Percentiles rank a stretch among this genome's conserved stretches.
Conservation (phyloP, 495 filamentous ascomycete genomes). For the Penicilliopsis zonata region DNA sequence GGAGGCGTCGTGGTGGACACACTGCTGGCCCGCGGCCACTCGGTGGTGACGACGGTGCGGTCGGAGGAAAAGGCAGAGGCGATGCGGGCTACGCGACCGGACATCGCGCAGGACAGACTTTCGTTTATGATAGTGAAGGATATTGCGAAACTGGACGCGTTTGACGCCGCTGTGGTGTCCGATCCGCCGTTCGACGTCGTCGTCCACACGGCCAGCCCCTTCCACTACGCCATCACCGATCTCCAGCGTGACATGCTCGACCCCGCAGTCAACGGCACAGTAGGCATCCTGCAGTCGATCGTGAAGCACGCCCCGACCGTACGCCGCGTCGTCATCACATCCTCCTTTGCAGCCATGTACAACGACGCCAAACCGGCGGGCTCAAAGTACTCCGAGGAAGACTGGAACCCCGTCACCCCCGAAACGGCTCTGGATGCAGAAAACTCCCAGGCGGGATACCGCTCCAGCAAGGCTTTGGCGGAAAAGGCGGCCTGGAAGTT, state of each 20-base stretch:
- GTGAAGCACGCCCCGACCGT: constrained; percentile 64
- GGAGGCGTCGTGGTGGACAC: constrained; percentile 71
- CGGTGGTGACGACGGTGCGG: constrained; percentile 76
- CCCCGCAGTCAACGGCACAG: constrained; percentile 78
- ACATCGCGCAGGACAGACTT: constrained; percentile 48
- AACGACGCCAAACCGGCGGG: constrained; percentile 34
- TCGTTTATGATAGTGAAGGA: constrained; percentile 71
- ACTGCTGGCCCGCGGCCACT: constrained; percentile 51
- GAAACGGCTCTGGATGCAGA: constrained; percentile 48
- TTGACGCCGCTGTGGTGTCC: constrained; percentile 49
- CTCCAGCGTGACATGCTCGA: constrained; percentile 72
- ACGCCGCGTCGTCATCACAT: constrained; percentile 75
- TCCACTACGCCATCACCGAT: constrained; percentile 62
- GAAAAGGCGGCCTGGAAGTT: constrained; percentile 77
- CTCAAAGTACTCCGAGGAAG: constrained; percentile 52
- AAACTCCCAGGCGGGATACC: constrained; percentile 59
- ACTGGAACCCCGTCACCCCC: constrained; percentile 77
- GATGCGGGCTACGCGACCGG: constrained; percentile 57
- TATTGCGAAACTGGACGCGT: constrained; percentile 62
- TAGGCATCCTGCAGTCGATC: constrained; percentile 62
- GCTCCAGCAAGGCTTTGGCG: constrained; percentile 51
- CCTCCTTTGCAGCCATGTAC: constrained; percentile 71
- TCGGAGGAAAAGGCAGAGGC: constrained; percentile 64
- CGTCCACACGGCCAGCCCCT: constrained; percentile 80
- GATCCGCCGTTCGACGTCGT: constrained; percentile 68